These are phyloP conservation scores for Prunus mongolica DNA, from an alignment of 306 rosid genomes.

Conservation along the genomic window DNA sequence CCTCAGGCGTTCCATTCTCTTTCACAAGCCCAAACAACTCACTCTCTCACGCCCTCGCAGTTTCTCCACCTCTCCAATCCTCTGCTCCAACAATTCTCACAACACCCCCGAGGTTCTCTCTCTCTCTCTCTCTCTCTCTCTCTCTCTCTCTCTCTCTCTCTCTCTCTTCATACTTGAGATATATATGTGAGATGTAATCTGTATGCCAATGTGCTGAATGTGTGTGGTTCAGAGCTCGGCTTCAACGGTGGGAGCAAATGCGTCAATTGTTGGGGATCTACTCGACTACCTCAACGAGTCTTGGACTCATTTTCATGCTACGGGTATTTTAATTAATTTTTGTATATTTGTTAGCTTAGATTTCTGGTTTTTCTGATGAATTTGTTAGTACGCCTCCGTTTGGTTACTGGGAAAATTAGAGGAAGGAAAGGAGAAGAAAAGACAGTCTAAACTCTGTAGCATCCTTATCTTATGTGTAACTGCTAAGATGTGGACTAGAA, in stretches of 20 bases:
- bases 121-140: neutral
- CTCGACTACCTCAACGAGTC: conserved; percentile 87
- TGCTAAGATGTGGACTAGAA: neutral
- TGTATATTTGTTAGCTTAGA: neutral
- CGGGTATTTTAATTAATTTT: conserved; percentile 39
- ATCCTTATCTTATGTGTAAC: neutral
- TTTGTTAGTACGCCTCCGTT: neutral
- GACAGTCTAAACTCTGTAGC: neutral
- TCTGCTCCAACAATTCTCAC: conserved; percentile 46
- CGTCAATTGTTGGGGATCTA: conserved; percentile 65
- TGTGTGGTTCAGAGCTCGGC: conserved; percentile 36
- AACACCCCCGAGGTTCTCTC: conserved; percentile 33
- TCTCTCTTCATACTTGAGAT: neutral
- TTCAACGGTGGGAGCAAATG: conserved; percentile 28
- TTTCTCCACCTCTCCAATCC: conserved; percentile 32
- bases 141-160: neutral
- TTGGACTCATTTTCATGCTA: conserved; percentile 97
- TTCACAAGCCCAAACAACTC: conserved; percentile 12
- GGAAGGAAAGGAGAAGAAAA: neutral
- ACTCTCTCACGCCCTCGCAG: conserved; percentile 18
- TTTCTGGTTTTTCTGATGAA: neutral
- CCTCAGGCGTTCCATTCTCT: conserved; percentile 29
- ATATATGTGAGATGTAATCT: neutral
- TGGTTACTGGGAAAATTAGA: neutral
- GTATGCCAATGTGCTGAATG: neutral